Evolutionary conservation across 441 rosid genomes (phyloP).

Genomic region (Rhodomyrtus psidioides): DNA sequence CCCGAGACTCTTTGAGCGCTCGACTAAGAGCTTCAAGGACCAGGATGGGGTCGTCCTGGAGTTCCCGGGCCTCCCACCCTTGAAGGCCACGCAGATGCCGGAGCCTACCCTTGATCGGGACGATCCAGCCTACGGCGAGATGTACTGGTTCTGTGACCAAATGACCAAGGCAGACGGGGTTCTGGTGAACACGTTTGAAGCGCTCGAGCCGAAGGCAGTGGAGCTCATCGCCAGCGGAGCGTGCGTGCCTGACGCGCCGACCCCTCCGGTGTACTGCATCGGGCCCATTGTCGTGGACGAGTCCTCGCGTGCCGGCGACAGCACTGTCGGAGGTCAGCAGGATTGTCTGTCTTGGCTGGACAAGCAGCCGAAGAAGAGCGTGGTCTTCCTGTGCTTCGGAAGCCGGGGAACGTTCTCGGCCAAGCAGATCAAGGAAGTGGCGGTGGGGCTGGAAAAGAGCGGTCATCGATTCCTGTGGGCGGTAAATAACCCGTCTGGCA

Average conservation of each 20-base stretch:
- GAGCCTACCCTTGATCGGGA: slow-evolving; percentile 14
- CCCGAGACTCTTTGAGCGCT: slow-evolving; percentile 18
- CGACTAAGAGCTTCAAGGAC: slow-evolving; percentile 22
- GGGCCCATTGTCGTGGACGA: slow-evolving; percentile 30
- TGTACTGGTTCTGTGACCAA: slow-evolving; percentile 7
- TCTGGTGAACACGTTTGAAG: slow-evolving; percentile 38
- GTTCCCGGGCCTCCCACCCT: slow-evolving; percentile 30
- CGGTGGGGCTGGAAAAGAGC: too few species aligned
- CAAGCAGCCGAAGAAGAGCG: too few species aligned
- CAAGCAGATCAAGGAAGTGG: too few species aligned
- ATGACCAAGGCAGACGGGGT: slow-evolving; percentile 33
- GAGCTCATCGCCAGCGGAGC: slow-evolving; percentile 13
- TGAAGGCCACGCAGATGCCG: slow-evolving; percentile 31
- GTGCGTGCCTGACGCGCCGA: slow-evolving; percentile 7
- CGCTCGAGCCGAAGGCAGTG: slow-evolving; percentile 31
- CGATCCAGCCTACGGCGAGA: slow-evolving; percentile 10
- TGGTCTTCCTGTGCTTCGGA: too few species aligned
- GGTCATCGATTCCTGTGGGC: too few species aligned
- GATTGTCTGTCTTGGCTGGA: slow-evolving; percentile 42
- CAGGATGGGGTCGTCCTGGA: neutral
- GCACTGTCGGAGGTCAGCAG: neutral
- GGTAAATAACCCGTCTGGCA: too few species aligned
- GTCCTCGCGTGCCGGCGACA: neutral
- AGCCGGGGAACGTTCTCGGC: too few species aligned
- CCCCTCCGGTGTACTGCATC: slow-evolving; percentile 26